Evolutionary conservation across 306 rosid genomes (phyloP).

Genomic region (Trifolium dubium): DNA sequence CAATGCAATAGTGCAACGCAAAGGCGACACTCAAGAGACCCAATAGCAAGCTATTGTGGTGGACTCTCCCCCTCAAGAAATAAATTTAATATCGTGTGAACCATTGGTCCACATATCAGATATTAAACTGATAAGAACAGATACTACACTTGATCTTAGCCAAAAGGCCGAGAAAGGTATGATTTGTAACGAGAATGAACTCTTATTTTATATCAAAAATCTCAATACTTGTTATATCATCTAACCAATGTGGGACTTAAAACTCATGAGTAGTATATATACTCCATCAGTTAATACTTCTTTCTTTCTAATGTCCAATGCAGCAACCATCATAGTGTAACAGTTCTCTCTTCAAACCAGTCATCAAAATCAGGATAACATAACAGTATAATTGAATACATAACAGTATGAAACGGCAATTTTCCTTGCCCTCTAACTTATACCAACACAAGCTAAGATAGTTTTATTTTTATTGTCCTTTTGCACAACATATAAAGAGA

Average conservation of each 20-base stretch:
- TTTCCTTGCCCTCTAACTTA: constrained; percentile 1
- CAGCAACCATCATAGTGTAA: neutral
- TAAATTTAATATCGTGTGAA: too few relatives aligned
- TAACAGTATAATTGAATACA: constrained; percentile 14
- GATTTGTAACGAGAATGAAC: neutral
- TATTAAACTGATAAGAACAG: too few relatives aligned
- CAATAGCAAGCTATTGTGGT: too few relatives aligned
- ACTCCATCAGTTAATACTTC: neutral
- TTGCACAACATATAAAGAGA: constrained; percentile 2
- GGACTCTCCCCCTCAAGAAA: too few relatives aligned
- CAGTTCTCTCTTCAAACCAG: neutral
- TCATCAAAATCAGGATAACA: neutral
- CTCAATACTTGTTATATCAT: neutral
- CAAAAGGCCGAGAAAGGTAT: constrained; percentile 23
- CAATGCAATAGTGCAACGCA: too few relatives aligned
- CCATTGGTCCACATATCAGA: too few relatives aligned
- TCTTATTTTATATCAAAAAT: neutral
- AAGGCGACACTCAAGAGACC: too few relatives aligned
- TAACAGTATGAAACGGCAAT: constrained; percentile 14
- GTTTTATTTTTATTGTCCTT: constrained; percentile 1
- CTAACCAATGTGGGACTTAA: neutral
- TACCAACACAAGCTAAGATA: constrained; percentile 1
- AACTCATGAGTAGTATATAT: neutral
- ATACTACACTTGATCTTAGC: too few relatives aligned
- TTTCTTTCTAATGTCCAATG: neutral